A percentile compares a stretch with the other conserved stretches of the same genome.
Conservation (phyloP, 2,329 filamentous ascomycete species). For the Aspergillus fumigatus region DNA sequence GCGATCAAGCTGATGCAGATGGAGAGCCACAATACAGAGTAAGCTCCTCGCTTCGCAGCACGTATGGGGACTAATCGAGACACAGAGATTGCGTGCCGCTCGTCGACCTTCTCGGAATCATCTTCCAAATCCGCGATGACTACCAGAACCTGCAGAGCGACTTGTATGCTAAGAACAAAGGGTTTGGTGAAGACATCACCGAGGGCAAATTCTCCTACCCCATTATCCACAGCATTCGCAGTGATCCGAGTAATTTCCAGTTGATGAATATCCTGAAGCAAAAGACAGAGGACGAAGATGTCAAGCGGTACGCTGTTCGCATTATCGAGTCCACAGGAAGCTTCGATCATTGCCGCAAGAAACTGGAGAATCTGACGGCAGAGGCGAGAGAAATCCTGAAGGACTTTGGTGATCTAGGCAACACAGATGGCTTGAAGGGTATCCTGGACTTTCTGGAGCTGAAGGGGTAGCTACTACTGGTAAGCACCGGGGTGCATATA, state of each 20-base stretch:
- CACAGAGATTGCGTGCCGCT: conserved; percentile 48
- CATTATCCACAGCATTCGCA: conserved; percentile 78
- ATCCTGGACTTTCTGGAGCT: conserved; percentile 4
- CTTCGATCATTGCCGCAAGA: conserved; percentile 61
- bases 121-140: conserved; percentile 53
- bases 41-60: not conserved
- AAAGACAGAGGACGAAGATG: conserved; percentile 73
- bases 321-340: conserved; percentile 85
- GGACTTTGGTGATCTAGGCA: not conserved
- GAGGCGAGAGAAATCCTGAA: conserved; percentile 1
- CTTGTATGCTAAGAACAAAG: conserved; percentile 77
- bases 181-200: conserved; percentile 85
- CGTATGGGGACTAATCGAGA: not conserved
- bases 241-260: conserved; percentile 54
- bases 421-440: not conserved
- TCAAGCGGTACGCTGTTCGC: conserved; percentile 79
- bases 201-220: conserved; percentile 96
- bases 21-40: conserved; percentile 14
- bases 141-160: conserved; percentile 69
- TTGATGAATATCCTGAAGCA: conserved; percentile 87
- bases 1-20: conserved; percentile 36
- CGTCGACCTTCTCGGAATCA: conserved; percentile 50
- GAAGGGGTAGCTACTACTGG: not conserved
- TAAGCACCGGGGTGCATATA: not conserved
- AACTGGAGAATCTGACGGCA: not conserved